These are phyloP conservation scores for Gilbertella persicaria DNA, from an alignment of 371 early-diverging fungal species.

Conservation along the genomic window DNA sequence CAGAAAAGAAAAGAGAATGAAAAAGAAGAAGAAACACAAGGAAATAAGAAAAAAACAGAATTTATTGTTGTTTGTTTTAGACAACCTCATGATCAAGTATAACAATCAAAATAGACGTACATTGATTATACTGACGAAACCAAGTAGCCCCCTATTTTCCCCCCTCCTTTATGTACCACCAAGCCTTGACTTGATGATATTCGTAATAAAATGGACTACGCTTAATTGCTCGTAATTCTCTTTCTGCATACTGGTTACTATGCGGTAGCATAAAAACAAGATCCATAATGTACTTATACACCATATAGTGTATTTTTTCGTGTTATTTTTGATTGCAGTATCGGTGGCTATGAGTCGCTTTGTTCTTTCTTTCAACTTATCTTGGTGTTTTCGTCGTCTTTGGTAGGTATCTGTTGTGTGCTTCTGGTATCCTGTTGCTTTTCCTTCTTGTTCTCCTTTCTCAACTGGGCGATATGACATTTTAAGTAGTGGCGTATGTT, in stretches of 20 bases:
- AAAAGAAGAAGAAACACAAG: slow-evolving; percentile 1
- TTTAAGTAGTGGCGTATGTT: slow-evolving; percentile 6
- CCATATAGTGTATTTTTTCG: not conserved
- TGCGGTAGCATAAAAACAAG: slow-evolving; percentile 11
- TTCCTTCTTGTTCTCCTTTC: not conserved
- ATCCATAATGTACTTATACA: slow-evolving; percentile 9
- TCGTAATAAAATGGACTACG: slow-evolving; percentile 22
- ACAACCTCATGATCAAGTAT: not conserved
- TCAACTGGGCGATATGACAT: slow-evolving; percentile 2
- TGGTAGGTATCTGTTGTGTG: not conserved
- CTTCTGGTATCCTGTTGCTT: not conserved
- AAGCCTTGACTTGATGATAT: not conserved
- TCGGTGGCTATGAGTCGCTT: not conserved
- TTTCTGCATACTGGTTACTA: slow-evolving; percentile 4
- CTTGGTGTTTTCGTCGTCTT: not conserved
- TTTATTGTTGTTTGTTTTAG: slow-evolving; percentile 2
- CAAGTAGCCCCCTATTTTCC: not conserved
- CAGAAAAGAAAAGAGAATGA: not conserved
- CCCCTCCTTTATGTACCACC: slow-evolving; percentile 1
- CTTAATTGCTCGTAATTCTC: slow-evolving; percentile 17
- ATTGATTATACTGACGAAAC: slow-evolving; percentile 12
- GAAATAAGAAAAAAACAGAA: not conserved
- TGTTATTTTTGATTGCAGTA: not conserved
- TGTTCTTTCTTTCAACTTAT: not conserved
- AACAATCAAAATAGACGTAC: not conserved